These are phyloP conservation scores for Paramyrothecium roridum DNA, from an alignment of 2,329 filamentous ascomycete species.

Conservation along the genomic window DNA sequence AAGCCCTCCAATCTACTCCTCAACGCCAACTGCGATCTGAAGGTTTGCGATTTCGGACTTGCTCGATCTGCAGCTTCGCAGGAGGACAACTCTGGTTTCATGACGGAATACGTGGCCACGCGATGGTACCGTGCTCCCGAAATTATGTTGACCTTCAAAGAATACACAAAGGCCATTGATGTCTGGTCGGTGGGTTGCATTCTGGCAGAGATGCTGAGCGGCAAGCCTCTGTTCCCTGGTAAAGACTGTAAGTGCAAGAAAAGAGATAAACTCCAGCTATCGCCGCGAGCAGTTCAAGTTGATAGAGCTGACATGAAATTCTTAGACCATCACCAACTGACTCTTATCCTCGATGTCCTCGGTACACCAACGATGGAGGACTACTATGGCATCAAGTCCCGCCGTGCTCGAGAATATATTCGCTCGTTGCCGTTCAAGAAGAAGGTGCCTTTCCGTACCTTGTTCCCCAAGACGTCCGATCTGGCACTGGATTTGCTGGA, in stretches of 20 bases:
- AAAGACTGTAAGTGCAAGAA: slow-evolving; percentile 78
- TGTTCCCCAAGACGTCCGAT: slow-evolving; percentile 99
- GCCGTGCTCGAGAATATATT: slow-evolving; percentile 95
- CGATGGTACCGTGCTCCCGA: slow-evolving; percentile 98
- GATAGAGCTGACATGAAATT: background rate
- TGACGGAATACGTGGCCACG: slow-evolving; percentile 99
- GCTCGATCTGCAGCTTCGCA: slow-evolving; percentile 94
- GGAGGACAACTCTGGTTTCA: slow-evolving; percentile 99
- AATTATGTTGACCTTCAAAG: slow-evolving; percentile 99
- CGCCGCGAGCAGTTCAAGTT: background rate
- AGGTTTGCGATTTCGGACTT: slow-evolving; percentile 97
- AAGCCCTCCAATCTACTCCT: slow-evolving; percentile 96
- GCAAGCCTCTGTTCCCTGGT: slow-evolving; percentile 95
- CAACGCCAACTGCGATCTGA: slow-evolving; percentile 98
- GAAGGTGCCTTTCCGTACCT: slow-evolving; percentile 95
- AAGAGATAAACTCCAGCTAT: background rate
- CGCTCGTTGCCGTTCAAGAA: slow-evolving; percentile 98
- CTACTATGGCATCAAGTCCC: slow-evolving; percentile 99
- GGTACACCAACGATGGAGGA: slow-evolving; percentile 99
- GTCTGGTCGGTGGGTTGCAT: slow-evolving; percentile 99
- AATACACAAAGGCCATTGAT: slow-evolving; percentile 99
- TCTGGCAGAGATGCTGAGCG: slow-evolving; percentile 96
- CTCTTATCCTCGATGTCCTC: slow-evolving; percentile 92
- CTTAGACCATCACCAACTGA: slow-evolving; percentile 93
- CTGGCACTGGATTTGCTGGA: slow-evolving; percentile 90